Percentiles rank a stretch among this genome's conserved stretches.
phyloP scores from a whole-genome alignment of 768 basidiomycete species.

The Lentinula lateritia region DNA sequence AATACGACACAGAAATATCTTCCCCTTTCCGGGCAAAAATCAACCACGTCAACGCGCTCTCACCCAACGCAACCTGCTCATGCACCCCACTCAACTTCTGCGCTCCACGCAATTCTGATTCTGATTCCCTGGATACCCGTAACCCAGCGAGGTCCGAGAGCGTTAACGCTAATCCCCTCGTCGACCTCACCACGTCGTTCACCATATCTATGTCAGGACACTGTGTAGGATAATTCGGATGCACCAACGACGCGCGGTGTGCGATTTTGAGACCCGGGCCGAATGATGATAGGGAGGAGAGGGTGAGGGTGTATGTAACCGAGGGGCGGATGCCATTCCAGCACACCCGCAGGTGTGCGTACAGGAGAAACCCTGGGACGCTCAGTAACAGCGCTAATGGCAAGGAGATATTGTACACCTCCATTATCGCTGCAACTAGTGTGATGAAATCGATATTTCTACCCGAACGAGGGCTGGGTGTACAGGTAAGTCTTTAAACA shows the following conservation, averaged over 20 bases:
- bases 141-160: slow-evolving; percentile 8
- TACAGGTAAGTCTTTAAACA: no score
- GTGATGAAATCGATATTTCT: slow-evolving; percentile 41
- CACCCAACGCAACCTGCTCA: slow-evolving; percentile 50
- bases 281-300: slow-evolving; percentile 49
- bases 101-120: no score
- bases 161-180: no score
- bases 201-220: slow-evolving; percentile 33
- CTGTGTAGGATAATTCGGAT: slow-evolving; percentile 31
- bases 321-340: background rate
- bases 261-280: slow-evolving; percentile 45
- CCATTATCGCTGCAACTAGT: slow-evolving; percentile 41
- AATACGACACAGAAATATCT: no score
- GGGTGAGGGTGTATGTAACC: slow-evolving; percentile 24
- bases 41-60: slow-evolving; percentile 49
- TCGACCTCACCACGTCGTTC: background rate
- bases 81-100: slow-evolving; percentile 36
- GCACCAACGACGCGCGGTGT: slow-evolving; percentile 63
- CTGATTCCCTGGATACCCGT: slow-evolving; percentile 26
- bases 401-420: slow-evolving; percentile 60
- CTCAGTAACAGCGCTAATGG: slow-evolving; percentile 52
- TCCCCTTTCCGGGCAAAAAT: no score
- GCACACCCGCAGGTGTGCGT: slow-evolving; percentile 29
- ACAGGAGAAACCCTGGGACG: slow-evolving; percentile 38
- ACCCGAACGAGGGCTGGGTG: slow-evolving; percentile 52